Conservation (phyloP, 176 grass and related monocot genomes). For the Raddia distichophylla region DNA sequence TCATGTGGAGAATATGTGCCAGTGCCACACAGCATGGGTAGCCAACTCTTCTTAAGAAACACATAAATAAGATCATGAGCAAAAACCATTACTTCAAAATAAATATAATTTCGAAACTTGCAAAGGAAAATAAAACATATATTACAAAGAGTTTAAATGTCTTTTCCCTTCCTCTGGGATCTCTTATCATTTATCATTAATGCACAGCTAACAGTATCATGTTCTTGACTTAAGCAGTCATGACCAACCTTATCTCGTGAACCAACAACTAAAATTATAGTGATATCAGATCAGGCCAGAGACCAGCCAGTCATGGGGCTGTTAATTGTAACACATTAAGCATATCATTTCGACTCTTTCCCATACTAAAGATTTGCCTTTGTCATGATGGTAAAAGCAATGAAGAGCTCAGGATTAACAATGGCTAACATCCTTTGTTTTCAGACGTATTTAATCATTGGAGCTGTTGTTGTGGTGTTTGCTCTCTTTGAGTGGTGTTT, state of each 20-base stretch:
- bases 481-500: too few relatives aligned
- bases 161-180: background rate
- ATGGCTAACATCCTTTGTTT: background rate
- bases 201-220: background rate
- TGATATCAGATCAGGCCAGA: background rate
- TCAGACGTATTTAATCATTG: conserved; percentile 22
- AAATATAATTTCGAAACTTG: background rate
- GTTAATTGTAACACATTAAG: background rate
- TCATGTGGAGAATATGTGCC: conserved; percentile 16
- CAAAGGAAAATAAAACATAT: conserved; percentile 43
- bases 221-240: conserved; percentile 23
- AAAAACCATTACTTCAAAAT: conserved; percentile 18
- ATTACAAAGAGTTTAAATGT: background rate
- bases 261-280: background rate
- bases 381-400: conserved; percentile 3
- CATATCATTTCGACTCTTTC: conserved; percentile 21
- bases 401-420: background rate
- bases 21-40: background rate
- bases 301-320: background rate
- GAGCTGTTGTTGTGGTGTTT: background rate
- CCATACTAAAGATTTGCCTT: background rate
- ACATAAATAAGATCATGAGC: conserved; percentile 17
- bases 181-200: conserved; percentile 8
- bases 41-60: conserved; percentile 11
- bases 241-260: background rate